Conservation (phyloP, 768 basidiomycete species). For the Lactarius hengduanensis region DNA sequence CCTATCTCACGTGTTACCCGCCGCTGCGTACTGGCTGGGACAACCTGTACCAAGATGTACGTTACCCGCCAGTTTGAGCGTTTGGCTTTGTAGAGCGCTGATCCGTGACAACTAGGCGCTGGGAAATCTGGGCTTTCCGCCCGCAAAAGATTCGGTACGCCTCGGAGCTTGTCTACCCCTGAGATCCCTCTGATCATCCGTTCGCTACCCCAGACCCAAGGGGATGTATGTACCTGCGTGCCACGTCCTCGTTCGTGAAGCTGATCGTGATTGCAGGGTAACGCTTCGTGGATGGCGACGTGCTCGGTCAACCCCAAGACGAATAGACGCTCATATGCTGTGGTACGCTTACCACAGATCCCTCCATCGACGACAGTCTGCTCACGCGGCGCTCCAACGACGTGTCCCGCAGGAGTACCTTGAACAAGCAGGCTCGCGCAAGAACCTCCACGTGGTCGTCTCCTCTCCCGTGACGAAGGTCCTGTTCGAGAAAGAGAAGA, state of each 20-base stretch:
- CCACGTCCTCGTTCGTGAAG: background rate
- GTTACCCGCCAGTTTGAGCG: background rate
- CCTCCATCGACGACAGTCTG: background rate
- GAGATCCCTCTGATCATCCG: background rate
- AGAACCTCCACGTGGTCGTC: constrained; percentile 24
- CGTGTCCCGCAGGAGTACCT: constrained; percentile 17
- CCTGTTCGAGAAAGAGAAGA: constrained; percentile 25
- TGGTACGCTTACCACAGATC: constrained; percentile 8
- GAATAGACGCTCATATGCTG: constrained; percentile 17
- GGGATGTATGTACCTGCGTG: constrained; percentile 6
- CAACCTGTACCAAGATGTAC: constrained; percentile 17
- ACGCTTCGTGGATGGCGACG: constrained; percentile 20
- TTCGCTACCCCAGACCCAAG: background rate
- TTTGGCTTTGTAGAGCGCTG: background rate
- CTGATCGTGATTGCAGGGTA: constrained; percentile 15
- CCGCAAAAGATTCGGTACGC: constrained; percentile 15
- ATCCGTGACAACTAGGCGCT: constrained; percentile 16
- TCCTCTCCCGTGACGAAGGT: constrained; percentile 25
- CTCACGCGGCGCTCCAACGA: background rate
- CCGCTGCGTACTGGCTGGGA: constrained; percentile 22
- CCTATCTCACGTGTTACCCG: constrained; percentile 16
- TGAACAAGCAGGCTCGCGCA: constrained; percentile 8
- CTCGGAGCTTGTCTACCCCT: background rate
- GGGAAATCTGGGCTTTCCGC: constrained; percentile 15
- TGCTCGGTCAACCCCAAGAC: constrained; percentile 21